Conservation (phyloP, 2,329 filamentous ascomycete species). For the Curvularia lunata region DNA sequence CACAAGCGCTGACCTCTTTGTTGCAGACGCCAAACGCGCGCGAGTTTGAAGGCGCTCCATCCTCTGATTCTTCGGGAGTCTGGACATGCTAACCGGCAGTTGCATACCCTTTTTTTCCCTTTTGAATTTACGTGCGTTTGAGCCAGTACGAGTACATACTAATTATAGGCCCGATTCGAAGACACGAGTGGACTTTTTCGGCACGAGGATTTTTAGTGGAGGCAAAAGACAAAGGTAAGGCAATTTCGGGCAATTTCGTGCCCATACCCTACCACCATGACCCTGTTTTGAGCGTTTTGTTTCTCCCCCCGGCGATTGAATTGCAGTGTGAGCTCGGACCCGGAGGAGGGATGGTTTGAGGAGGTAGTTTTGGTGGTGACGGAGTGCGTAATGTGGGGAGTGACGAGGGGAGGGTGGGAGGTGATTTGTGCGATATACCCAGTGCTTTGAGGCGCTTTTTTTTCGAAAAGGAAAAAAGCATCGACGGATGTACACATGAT, state of each 20-base stretch:
- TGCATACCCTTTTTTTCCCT: conserved; percentile 5
- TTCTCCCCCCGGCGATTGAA: background rate
- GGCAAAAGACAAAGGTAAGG: conserved; percentile 15
- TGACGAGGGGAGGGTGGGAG: background rate
- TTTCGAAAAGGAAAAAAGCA: conserved; percentile 1
- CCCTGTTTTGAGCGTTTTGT: conserved; percentile 6
- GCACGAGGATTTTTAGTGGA: background rate
- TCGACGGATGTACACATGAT: background rate
- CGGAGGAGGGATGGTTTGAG: background rate
- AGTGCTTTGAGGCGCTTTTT: conserved; percentile 7
- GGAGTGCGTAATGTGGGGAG: background rate
- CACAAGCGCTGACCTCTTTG: conserved; percentile 18
- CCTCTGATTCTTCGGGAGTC: conserved; percentile 22
- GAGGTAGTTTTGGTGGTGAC: background rate
- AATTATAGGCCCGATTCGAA: conserved; percentile 12
- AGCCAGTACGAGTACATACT: conserved; percentile 14
- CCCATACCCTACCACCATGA: conserved; percentile 2
- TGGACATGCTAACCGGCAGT: conserved; percentile 30
- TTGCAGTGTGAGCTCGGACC: background rate
- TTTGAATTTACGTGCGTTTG: conserved; percentile 4
- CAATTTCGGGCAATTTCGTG: conserved; percentile 10
- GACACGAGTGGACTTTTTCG: background rate
- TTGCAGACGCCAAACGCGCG: conserved; percentile 41
- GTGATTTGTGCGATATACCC: conserved; percentile 15
- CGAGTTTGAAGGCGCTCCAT: conserved; percentile 36